Evolutionary conservation across 768 basidiomycete species (phyloP).

Genomic region (Suillus spraguei): DNA sequence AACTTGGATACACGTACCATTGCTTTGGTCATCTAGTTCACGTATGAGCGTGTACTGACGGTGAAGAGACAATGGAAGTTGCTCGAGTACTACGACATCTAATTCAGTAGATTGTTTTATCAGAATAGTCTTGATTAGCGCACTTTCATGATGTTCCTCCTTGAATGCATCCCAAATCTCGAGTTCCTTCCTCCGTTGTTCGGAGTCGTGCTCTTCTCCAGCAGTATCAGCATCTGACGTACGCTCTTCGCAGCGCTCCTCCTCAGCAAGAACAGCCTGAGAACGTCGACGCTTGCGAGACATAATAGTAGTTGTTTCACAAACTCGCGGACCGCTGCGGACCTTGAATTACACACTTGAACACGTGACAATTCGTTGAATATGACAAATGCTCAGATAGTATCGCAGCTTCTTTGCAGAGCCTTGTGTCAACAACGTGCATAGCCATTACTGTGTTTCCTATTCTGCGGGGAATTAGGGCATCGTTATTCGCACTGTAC

Average conservation of each 20-base stretch:
- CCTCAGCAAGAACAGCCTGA: conserved; percentile 37
- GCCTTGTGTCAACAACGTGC: no score
- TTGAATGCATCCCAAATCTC: conserved; percentile 75
- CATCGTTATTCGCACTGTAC: neutral
- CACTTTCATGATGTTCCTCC: conserved; percentile 82
- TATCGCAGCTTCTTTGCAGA: no score
- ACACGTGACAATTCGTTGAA: neutral
- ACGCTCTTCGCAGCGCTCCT: conserved; percentile 21
- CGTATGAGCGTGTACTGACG: conserved; percentile 69
- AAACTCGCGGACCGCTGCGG: conserved; percentile 2
- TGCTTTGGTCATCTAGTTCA: conserved; percentile 71
- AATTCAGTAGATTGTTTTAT: conserved; percentile 3
- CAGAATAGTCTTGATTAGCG: conserved; percentile 15
- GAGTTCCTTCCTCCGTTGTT: conserved; percentile 51
- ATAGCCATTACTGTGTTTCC: neutral
- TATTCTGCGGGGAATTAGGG: neutral
- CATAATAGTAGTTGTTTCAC: conserved; percentile 1
- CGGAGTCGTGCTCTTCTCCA: conserved; percentile 18
- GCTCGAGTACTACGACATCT: conserved; percentile 62
- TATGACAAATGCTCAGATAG: neutral
- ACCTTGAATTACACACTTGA: neutral
- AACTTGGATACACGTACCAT: conserved; percentile 40
- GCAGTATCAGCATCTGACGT: conserved; percentile 10
- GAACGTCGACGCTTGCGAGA: conserved; percentile 52
- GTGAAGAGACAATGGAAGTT: conserved; percentile 74